Conservation (phyloP, 1,139 yeast species). For the Scheffersomyces parashehatae region DNA sequence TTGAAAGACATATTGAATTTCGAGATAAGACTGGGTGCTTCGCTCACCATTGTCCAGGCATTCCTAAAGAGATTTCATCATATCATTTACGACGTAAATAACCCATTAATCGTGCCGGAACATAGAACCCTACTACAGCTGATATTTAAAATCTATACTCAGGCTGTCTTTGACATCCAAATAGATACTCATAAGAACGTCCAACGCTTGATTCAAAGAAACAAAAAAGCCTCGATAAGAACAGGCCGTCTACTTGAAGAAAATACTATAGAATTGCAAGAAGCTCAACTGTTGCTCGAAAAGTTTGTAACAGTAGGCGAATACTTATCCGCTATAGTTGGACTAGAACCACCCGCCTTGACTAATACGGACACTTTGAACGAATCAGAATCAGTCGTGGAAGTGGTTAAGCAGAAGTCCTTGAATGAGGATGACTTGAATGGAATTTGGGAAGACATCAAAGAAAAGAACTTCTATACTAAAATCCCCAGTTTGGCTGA, state of each 20-base stretch:
- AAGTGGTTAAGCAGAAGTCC: slow-evolving; percentile 23
- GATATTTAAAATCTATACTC: slow-evolving; percentile 49
- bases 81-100: slow-evolving; percentile 13
- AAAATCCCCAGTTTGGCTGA: slow-evolving; percentile 29
- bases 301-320: slow-evolving; percentile 47
- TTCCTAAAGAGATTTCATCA: slow-evolving; percentile 53
- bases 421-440: slow-evolving; percentile 31
- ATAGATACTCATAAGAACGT: slow-evolving; percentile 34
- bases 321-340: slow-evolving; percentile 44
- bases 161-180: slow-evolving; percentile 42
- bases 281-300: slow-evolving; percentile 38
- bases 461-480: slow-evolving; percentile 62
- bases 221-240: slow-evolving; percentile 58
- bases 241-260: slow-evolving; percentile 67
- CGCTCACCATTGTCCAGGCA: slow-evolving; percentile 48
- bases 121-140: slow-evolving; percentile 18
- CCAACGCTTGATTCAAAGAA: slow-evolving; percentile 36
- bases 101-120: slow-evolving; percentile 12
- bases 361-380: slow-evolving; percentile 17
- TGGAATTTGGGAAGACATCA: slow-evolving; percentile 67
- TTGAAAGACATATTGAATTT: slow-evolving; percentile 56
- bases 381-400: slow-evolving; percentile 19
- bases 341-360: slow-evolving; percentile 30
- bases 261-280: slow-evolving; percentile 43
- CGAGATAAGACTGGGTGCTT: slow-evolving; percentile 48